Evolutionary conservation across 1,284 basidiomycete genomes (phyloP), one percentile per base, ranked within the genome.

Genomic region (Pascua sp.): DNA sequence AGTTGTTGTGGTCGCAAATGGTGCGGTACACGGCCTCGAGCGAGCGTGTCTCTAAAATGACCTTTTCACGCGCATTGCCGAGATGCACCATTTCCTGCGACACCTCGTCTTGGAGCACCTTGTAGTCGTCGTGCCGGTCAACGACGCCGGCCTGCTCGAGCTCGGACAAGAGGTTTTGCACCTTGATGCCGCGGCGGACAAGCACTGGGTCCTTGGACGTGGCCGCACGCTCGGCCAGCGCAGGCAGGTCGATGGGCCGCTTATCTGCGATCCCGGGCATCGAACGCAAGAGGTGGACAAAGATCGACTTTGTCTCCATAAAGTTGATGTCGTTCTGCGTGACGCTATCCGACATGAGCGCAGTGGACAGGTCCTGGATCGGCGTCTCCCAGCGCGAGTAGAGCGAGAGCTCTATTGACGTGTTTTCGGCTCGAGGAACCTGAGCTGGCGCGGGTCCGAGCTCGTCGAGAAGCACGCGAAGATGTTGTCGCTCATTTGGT

Each of bases 221-320:
- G 17, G 95, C 94, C 1, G 96, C 95, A 13, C 88, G 82, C 77
- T 98, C 96, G 2, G 95, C 93, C 60, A 98, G 88, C 13, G 82
- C 85, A n/a, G 86, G 81, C 18, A 99, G 83, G 71, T 95, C 87
- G 71, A 97, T 89, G 0, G 95, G 95, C 42, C 86, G 84, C 73
- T 89, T 88, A 54, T 93, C 90, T 8, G 86, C 83, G 2, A 86
- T 81, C 53, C 88, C 84, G 0, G 95, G 95, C 61, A 98, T 86
- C 32, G 94, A 97, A 64, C 96, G 92, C 54, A 99, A 86, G 47
- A 98, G 85, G 75, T 97, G 92, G 42, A 98, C 96, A 72, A 99
- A 95, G 72, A 98, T 97, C 17, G 95, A 97, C 81, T 99, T 99
- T 62, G 96, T 90, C 77, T 99, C 96, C 92, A 98, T 98, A 81